These are phyloP conservation scores for Clitoria ternatea DNA, from an alignment of 306 rosid genomes.

Conservation along the genomic window DNA sequence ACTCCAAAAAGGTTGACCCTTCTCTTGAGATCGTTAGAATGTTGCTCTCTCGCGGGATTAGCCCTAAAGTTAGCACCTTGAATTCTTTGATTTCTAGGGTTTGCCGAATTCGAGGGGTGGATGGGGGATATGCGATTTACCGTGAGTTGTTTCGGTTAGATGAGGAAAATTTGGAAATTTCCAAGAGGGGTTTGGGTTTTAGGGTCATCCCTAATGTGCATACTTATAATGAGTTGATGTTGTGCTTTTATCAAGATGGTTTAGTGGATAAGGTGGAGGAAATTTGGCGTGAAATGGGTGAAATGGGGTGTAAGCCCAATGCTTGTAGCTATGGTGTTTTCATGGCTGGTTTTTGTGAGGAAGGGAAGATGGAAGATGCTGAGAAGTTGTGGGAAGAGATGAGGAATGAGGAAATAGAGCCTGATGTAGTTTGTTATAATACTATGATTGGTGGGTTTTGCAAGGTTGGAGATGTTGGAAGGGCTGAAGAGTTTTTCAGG, in stretches of 20 bases:
- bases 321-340: constrained; percentile 52
- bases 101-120: constrained; percentile 41
- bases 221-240: constrained; percentile 64
- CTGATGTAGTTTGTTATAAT: constrained; percentile 62
- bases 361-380: constrained; percentile 47
- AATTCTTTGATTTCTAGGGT: constrained; percentile 56
- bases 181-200: constrained; percentile 29
- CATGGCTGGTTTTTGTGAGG: constrained; percentile 64
- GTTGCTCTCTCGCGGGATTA: constrained; percentile 58
- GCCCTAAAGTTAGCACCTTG: constrained; percentile 57
- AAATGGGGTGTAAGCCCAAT: constrained; percentile 42
- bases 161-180: constrained; percentile 17
- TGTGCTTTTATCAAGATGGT: constrained; percentile 57
- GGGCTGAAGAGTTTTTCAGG: constrained; percentile 58
- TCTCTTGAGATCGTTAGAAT: constrained; percentile 50
- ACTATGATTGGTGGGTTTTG: constrained; percentile 83
- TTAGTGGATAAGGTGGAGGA: constrained; percentile 42
- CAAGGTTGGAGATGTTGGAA: constrained; percentile 50
- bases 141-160: constrained; percentile 53
- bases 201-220: constrained; percentile 54
- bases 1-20: constrained; percentile 47
- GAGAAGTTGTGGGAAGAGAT: constrained; percentile 60
- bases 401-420: constrained; percentile 42
- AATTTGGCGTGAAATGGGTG: constrained; percentile 57
- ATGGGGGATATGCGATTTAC: constrained; percentile 46